A percentile compares a stretch with the other conserved stretches of the same genome.
Conservation (phyloP, 2,329 filamentous ascomycete species). For the Xylaria digitata region DNA sequence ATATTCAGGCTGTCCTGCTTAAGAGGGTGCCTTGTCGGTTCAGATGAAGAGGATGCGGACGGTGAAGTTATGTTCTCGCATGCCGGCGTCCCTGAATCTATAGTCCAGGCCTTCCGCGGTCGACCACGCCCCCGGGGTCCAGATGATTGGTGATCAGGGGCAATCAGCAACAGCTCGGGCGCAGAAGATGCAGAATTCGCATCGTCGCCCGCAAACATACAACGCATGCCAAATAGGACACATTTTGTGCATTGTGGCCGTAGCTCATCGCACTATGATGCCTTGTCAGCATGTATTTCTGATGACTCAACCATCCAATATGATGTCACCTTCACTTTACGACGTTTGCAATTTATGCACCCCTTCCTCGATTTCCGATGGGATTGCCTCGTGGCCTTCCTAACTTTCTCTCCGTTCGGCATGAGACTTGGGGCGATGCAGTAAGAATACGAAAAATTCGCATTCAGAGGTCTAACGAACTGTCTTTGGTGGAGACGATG, state of each 20-base stretch:
- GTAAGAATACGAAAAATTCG: conserved; percentile 20
- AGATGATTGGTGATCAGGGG: background rate
- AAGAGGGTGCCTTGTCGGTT: background rate
- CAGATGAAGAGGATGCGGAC: background rate
- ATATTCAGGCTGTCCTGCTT: background rate
- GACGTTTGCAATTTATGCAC: conserved; percentile 24
- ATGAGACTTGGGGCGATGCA: background rate
- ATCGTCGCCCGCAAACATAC: background rate
- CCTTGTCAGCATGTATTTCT: background rate
- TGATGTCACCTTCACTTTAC: conserved; percentile 22
- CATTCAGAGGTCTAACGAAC: background rate
- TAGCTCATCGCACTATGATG: conserved; percentile 11
- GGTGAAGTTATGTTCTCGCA: background rate
- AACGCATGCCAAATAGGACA: conserved; percentile 3
- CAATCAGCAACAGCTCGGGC: background rate
- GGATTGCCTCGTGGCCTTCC: background rate
- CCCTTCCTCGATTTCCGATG: conserved; percentile 20
- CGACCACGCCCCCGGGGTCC: conserved; percentile 15
- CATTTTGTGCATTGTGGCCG: conserved; percentile 15
- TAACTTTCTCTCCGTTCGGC: background rate
- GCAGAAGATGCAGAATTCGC: background rate
- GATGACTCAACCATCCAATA: background rate
- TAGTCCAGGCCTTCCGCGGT: conserved; percentile 15
- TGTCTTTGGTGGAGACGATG: background rate
- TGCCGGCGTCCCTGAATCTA: background rate